Base-by-base conservation (phyloP, 1,139 yeast genomes). In the Taphrina confusa region DNA sequence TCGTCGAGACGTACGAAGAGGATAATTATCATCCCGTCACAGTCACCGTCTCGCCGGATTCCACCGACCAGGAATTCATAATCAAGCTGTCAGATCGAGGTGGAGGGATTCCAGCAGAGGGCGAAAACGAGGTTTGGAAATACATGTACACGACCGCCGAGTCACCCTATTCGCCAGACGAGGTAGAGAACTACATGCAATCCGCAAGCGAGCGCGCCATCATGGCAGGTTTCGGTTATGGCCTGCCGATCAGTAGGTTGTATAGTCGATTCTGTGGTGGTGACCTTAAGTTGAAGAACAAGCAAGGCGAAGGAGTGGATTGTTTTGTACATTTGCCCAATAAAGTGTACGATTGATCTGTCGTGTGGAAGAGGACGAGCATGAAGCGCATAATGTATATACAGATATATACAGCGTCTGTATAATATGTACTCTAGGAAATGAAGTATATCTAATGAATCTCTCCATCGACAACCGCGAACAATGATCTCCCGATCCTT, bases 281-380 rank as follows among this genome's bases (percentile, higher is more conserved):
- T 1, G 96, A 89, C 68, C 78, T 89, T 73, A 86, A 85, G 69
- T 78, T 90, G 68, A 88, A 88, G 63, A 83, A 90, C 39, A 87
- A 89, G 95, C 96, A 89, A 73, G 96, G 96, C 11, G 89, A 88
- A 68, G 97, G 97, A 9, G 90, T 96, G 0, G 96, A 89, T 71
- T 96, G 87, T 1, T 90, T 89, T 69, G 74, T 90, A 68, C 96
- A 89, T 74, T 77, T 89, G 71, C 58, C 58, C 5, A 42, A 54
- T 25, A 34, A 42, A n/a, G 37, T 34, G 11, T 25, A 42, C 34
- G 89, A 88, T 73, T 74, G 82, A 22, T 73, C 80, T 20, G 47
- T 25, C 8, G 5, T 5, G 44, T 16, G 42, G 9, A 2, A 12
- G 9, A n/a, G n/a, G n/a, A n/a, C n/a, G n/a, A n/a, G n/a, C n/a